Evolutionary conservation across 2,329 filamentous ascomycete species (phyloP), one percentile per base, ranked within the genome.

Genomic region (Claviceps capensis): DNA sequence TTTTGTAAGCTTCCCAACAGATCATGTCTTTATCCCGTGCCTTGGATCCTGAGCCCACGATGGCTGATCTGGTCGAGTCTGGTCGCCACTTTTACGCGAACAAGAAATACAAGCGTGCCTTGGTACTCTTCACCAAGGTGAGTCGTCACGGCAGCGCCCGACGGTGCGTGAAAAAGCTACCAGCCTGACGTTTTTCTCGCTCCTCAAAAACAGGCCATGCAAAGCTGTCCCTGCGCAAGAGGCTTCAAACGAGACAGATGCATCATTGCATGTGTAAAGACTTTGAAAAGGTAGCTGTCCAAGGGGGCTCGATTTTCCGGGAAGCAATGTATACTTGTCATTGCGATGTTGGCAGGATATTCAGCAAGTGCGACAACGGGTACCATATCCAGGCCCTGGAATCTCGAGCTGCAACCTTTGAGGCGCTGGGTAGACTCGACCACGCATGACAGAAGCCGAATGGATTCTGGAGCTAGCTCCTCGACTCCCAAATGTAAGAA

Each of bases 381-480:
- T 46, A 64, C 8, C 70, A 72, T 49, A 62, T 71, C 41, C 64
- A 67, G 52, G 69, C 69, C 2, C 59, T 72, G 11, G 69, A 71
- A 56, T 68, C 70, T 51, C 62, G 69, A 4, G 67, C 69, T 17
- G 69, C 68, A 2, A 67, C 66, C 0, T 70, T 69, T 51, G 68
- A 71, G 52, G 64, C 63, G 22, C 58, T 72, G 40, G 58, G 60
- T 7, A 64, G 70, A 51, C 58, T 71, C 2, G 64, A 62, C 5
- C 64, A 66, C 23, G 70, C 70, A 63, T 59, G 53, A 62, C 56
- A 37, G 69, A 72, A 51, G 70, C 70, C 8, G 66, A 69, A 57
- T 72, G 70, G 68, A 65, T 72, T 22, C 55, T 72, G 17, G 68
- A 72, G 51, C 62, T 72, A 43, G 67, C 69, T 5, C 70, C 70